Evolutionary conservation across 140 eudicot genomes (phyloP), one percentile per base, ranked within the genome.

Genomic region (Bidens hawaiensis): DNA sequence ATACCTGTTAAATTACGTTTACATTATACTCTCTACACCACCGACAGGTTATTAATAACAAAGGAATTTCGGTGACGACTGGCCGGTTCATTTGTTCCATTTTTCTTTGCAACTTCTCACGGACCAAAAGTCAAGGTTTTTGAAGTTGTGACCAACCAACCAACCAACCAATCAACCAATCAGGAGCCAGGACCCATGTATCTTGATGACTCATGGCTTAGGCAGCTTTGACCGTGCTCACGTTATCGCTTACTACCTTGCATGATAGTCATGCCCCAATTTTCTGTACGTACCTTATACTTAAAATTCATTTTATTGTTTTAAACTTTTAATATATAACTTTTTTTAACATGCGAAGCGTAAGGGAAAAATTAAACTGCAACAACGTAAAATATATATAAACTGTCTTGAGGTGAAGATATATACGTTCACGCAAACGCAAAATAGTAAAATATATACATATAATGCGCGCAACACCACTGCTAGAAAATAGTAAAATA

Each of bases 151-250:
- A 71, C 71, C 50, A 55, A 71, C 76, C 40, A 23, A 60, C 50
- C 13, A 16, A 16, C 51, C n/a, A n/a, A n/a, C n/a, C n/a, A n/a
- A n/a, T n/a, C n/a, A n/a, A n/a, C n/a, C n/a, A n/a, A n/a, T n/a
- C n/a, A n/a, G n/a, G n/a, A n/a, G n/a, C n/a, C 58, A 28, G 58
- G 76, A 62, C 76, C 71, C 71, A 62, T 71, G 57, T 60, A n/a
- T n/a, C n/a, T n/a, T n/a, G n/a, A n/a, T n/a, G n/a, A n/a, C 62
- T 14, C 47, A 42, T 11, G 46, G 50, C 68, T 60, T 41, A 24
- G 47, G 40, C 47, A 45, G 21, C 40, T 71, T 71, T 45, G 49
- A 71, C 68, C 48, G 60, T 15, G 6, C 24, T 70, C 75, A 48
- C 75, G 64, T 53, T 67, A 38, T 2, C 27, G 19, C 18, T 31